A percentile compares a stretch with the other conserved stretches of the same genome.
These are phyloP conservation scores for Myriosclerotinia curreyana DNA, from an alignment of 2,329 filamentous ascomycete genomes.

Conservation along the genomic window DNA sequence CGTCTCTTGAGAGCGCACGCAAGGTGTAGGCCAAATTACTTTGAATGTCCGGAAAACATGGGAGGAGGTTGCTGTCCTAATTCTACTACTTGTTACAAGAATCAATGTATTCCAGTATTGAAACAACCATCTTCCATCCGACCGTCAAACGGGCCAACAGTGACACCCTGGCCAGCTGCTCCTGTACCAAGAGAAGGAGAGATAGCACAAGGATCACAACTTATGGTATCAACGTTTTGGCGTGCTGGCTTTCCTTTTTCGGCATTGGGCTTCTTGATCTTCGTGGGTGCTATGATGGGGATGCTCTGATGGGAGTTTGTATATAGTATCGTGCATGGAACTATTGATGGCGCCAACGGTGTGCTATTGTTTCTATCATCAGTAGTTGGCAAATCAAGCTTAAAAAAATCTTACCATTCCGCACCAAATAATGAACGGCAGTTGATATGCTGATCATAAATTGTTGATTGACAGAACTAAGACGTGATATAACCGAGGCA, in stretches of 20 bases:
- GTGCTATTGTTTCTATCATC: neutral
- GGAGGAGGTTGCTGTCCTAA: constrained; percentile 36
- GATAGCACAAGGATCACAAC: constrained; percentile 27
- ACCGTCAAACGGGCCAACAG: constrained; percentile 28
- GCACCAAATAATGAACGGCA: neutral
- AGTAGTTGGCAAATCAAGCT: neutral
- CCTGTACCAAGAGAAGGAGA: constrained; percentile 33
- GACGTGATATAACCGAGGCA: neutral
- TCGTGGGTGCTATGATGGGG: constrained; percentile 31
- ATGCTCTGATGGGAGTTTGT: constrained; percentile 25
- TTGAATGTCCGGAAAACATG: constrained; percentile 32
- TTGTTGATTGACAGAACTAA: neutral
- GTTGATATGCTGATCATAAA: neutral
- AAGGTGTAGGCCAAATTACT: constrained; percentile 28
- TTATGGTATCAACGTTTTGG: constrained; percentile 22
- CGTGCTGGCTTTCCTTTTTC: constrained; percentile 26
- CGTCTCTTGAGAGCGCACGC: constrained; percentile 27
- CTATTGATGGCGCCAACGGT: neutral
- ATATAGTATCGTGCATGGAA: neutral
- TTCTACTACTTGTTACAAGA: constrained; percentile 18
- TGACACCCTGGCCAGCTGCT: constrained; percentile 24
- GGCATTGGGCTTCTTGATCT: constrained; percentile 25
- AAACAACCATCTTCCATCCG: constrained; percentile 17
- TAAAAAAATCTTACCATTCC: neutral
- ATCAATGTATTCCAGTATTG: constrained; percentile 27